Conservation (phyloP, 305 asterid species). For the Solanum hybrid region DNA sequence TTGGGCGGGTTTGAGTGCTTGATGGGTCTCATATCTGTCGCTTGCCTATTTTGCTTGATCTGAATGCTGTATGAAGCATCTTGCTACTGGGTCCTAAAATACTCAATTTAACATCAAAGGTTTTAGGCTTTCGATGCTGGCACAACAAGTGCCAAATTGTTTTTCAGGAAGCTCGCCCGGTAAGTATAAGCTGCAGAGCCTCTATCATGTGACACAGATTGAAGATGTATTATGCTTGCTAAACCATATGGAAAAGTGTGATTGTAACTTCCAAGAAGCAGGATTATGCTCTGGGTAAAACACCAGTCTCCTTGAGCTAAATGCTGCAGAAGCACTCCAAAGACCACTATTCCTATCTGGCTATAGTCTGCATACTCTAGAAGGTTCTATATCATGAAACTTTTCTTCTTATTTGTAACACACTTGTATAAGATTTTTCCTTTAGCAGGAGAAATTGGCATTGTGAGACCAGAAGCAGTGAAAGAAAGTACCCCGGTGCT, state of each 20-base stretch:
- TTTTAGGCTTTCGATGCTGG: not conserved
- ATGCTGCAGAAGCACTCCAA: not conserved
- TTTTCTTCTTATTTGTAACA: not conserved
- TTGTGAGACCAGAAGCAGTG: not conserved
- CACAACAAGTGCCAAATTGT: not conserved
- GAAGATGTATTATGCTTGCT: not conserved
- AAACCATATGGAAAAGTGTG: not conserved
- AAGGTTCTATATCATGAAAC: not conserved
- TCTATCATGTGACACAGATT: not conserved
- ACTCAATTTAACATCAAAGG: not conserved
- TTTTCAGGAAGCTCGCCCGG: not conserved
- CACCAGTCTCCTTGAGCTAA: not conserved
- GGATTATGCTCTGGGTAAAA: not conserved
- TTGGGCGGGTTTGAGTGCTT: slow-evolving; percentile 86
- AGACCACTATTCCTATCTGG: not conserved
- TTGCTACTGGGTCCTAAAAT: not conserved
- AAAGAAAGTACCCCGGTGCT: not conserved
- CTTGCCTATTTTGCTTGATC: not conserved
- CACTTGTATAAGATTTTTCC: not conserved
- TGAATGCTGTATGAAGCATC: not conserved
- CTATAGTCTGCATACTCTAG: not conserved
- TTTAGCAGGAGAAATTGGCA: not conserved
- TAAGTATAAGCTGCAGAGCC: not conserved
- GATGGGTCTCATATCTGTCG: slow-evolving; percentile 17
- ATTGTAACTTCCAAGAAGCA: not conserved